phyloP scores from a whole-genome alignment of 805 yeast genomes.

The Ogataea kodamae region DNA sequence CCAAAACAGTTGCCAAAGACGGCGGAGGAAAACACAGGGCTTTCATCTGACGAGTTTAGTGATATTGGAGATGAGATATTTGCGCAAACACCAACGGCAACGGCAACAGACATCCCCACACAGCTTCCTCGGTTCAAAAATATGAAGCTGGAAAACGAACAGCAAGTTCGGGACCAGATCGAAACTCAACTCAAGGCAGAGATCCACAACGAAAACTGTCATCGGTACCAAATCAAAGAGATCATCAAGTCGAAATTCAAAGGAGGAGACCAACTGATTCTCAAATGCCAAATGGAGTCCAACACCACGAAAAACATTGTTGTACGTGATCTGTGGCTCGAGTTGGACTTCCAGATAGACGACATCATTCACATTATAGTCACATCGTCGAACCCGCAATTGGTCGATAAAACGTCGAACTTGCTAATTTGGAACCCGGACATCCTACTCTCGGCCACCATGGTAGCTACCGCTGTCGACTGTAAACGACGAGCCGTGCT shows the following conservation, averaged over 20 bases:
- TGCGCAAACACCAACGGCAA: not conserved
- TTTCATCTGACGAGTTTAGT: conserved; percentile 24
- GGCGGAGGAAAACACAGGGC: too few species aligned
- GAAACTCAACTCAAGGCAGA: conserved; percentile 39
- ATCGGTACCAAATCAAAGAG: conserved; percentile 42
- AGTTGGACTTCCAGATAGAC: conserved; percentile 42
- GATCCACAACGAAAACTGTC: conserved; percentile 43
- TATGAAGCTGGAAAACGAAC: conserved; percentile 20
- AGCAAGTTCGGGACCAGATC: conserved; percentile 13
- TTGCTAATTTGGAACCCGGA: conserved; percentile 86
- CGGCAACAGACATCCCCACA: conserved; percentile 2
- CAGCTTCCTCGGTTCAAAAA: conserved; percentile 17
- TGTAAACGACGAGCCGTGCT: conserved; percentile 75
- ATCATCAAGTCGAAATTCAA: conserved; percentile 34
- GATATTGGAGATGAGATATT: conserved; percentile 30
- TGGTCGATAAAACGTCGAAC: conserved; percentile 55
- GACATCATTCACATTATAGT: conserved; percentile 66
- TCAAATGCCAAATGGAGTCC: conserved; percentile 46
- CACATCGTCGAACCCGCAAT: conserved; percentile 32
- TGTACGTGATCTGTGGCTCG: conserved; percentile 60
- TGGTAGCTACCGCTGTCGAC: conserved; percentile 67
- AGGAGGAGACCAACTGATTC: conserved; percentile 45
- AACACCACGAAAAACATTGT: conserved; percentile 40
- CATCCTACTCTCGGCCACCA: conserved; percentile 72
- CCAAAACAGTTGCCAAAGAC: too few species aligned